These are phyloP conservation scores for Biscogniauxia marginata DNA, from an alignment of 2,329 filamentous ascomycete species.

Conservation along the genomic window DNA sequence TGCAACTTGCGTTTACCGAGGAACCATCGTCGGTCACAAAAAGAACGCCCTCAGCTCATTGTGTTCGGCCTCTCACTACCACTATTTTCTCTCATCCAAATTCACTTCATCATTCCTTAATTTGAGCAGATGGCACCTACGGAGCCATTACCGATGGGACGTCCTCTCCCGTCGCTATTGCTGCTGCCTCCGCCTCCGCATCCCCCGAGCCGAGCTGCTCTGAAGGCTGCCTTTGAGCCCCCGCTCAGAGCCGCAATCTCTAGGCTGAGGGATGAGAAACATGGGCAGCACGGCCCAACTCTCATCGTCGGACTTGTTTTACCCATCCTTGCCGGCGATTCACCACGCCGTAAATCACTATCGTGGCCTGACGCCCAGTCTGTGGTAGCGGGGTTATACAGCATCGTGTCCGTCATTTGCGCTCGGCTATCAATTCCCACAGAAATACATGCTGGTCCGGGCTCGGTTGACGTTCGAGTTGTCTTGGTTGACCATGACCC, in stretches of 20 bases:
- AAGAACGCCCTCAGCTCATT: not conserved
- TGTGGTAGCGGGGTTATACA: constrained; percentile 76
- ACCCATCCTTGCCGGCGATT: constrained; percentile 56
- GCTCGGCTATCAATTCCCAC: constrained; percentile 59
- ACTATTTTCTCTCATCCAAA: not conserved
- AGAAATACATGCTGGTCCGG: constrained; percentile 57
- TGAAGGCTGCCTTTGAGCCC: constrained; percentile 61
- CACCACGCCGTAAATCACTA: constrained; percentile 49
- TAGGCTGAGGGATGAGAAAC: constrained; percentile 40
- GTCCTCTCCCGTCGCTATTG: constrained; percentile 50
- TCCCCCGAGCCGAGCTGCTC: constrained; percentile 47
- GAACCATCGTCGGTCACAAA: not conserved
- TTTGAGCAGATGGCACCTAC: not conserved
- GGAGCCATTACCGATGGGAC: constrained; percentile 13
- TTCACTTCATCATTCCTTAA: not conserved
- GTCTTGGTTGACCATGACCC: constrained; percentile 66
- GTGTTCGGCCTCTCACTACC: not conserved
- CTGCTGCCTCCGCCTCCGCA: constrained; percentile 63
- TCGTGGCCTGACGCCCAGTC: constrained; percentile 69
- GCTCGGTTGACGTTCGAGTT: constrained; percentile 74
- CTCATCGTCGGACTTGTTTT: constrained; percentile 60
- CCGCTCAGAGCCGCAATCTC: constrained; percentile 55
- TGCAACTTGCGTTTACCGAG: not conserved
- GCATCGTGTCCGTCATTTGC: constrained; percentile 71
- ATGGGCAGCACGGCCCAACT: constrained; percentile 29